phyloP scores from a whole-genome alignment of 768 basidiomycete genomes.

The Boletus fagicola region DNA sequence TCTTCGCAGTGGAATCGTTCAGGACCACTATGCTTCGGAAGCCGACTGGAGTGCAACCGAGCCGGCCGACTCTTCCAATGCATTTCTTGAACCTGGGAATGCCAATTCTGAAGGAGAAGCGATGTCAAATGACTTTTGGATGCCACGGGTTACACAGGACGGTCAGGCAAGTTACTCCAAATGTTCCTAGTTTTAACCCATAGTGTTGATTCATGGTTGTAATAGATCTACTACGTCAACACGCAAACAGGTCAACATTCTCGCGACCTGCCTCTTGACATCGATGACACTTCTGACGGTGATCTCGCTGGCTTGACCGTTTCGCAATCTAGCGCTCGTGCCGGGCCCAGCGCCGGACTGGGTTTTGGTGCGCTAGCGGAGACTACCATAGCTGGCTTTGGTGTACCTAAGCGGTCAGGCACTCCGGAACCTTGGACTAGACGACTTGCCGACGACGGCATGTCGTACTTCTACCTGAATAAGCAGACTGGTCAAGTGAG shows the following conservation, averaged over 20 bases:
- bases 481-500: conserved; percentile 61
- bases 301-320: conserved; percentile 57
- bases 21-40: conserved; percentile 38
- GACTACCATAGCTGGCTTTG: conserved; percentile 52
- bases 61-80: conserved; percentile 37
- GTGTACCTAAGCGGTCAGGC: conserved; percentile 53
- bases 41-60: conserved; percentile 43
- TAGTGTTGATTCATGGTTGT: not conserved
- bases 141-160: conserved; percentile 77
- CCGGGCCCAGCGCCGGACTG: conserved; percentile 52
- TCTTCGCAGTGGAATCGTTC: conserved; percentile 13
- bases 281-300: conserved; percentile 61
- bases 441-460: conserved; percentile 77
- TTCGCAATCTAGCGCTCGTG: conserved; percentile 55
- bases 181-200: not conserved
- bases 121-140: conserved; percentile 79
- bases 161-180: conserved; percentile 69
- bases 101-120: conserved; percentile 30
- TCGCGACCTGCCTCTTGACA: conserved; percentile 77
- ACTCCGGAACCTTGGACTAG: conserved; percentile 83
- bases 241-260: conserved; percentile 82
- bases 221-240: conserved; percentile 92
- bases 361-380: conserved; percentile 41
- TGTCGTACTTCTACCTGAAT: conserved; percentile 79
- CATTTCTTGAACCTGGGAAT: conserved; percentile 33